These are phyloP conservation scores for Penicillium hordei DNA, from an alignment of 2,329 filamentous ascomycete species.

Conservation along the genomic window DNA sequence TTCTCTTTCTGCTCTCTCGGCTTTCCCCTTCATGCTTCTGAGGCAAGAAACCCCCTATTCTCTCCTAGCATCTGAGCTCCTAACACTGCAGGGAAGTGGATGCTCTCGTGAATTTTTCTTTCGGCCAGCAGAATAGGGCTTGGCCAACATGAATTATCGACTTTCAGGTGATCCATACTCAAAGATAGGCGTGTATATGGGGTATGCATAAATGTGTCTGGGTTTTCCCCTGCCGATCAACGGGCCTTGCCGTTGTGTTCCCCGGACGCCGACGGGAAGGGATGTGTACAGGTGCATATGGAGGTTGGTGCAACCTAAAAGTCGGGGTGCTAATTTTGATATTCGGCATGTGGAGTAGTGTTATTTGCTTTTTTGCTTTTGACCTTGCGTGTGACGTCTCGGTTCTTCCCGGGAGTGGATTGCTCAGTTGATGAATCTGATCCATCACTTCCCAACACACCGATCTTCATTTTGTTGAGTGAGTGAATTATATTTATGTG, in stretches of 20 bases:
- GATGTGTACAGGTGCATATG: not conserved
- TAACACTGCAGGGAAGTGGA: slow-evolving; percentile 5
- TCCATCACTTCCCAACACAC: not conserved
- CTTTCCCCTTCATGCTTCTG: not conserved
- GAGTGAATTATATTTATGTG: not conserved
- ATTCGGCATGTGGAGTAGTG: not conserved
- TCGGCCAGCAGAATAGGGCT: not conserved
- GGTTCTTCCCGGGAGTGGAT: not conserved
- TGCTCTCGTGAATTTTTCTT: slow-evolving; percentile 7
- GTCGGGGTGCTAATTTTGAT: not conserved
- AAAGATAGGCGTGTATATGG: not conserved
- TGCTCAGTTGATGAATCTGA: not conserved
- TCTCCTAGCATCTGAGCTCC: not conserved
- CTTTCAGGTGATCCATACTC: not conserved
- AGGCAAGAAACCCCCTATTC: not conserved
- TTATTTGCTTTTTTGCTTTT: not conserved
- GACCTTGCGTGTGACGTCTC: not conserved
- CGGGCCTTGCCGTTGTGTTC: not conserved
- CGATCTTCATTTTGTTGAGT: not conserved
- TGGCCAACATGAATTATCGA: not conserved
- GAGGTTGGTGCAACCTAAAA: not conserved
- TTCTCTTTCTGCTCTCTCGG: not conserved
- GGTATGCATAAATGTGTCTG: not conserved
- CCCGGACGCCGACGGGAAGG: not conserved
- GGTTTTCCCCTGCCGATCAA: not conserved